Evolutionary conservation across 2,329 filamentous ascomycete species (phyloP).

Genomic region (Phoma sp.): DNA sequence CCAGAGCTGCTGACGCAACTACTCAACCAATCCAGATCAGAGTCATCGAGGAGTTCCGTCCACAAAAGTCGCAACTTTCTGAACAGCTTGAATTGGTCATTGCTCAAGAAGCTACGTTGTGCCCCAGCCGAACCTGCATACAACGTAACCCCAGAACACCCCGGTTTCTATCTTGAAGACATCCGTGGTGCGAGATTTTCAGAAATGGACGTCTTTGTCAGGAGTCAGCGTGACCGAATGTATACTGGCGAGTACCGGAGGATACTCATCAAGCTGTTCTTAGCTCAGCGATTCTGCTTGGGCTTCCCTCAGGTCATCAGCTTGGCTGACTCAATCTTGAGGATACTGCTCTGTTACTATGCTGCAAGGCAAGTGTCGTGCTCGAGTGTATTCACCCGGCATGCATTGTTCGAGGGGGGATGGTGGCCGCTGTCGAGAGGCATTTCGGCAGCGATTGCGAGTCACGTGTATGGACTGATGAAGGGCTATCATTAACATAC

Average conservation of each 20-base stretch:
- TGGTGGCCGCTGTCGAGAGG: conserved; percentile 12
- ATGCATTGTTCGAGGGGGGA: background rate
- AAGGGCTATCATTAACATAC: conserved; percentile 34
- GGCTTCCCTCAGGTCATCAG: conserved; percentile 57
- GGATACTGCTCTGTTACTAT: conserved; percentile 61
- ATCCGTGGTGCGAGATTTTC: conserved; percentile 49
- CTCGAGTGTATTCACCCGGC: background rate
- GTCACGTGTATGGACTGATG: conserved; percentile 34
- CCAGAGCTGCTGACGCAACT: conserved; percentile 56
- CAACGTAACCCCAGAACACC: conserved; percentile 26
- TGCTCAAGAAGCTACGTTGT: conserved; percentile 49
- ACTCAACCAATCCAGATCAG: conserved; percentile 14
- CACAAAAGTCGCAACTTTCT: conserved; percentile 15
- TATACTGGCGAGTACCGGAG: conserved; percentile 46
- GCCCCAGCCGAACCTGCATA: conserved; percentile 50
- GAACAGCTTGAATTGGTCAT: conserved; percentile 45
- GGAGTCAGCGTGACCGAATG: conserved; percentile 10
- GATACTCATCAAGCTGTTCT: conserved; percentile 49
- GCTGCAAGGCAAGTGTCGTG: conserved; percentile 21
- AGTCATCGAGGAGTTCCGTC: conserved; percentile 38
- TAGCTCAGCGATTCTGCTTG: conserved; percentile 50
- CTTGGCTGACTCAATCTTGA: conserved; percentile 75
- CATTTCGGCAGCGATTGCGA: conserved; percentile 16
- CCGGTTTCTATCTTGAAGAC: conserved; percentile 37
- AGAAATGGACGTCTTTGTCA: conserved; percentile 50